Conservation (phyloP, 208 protist species). For the Phytomonas francai region DNA sequence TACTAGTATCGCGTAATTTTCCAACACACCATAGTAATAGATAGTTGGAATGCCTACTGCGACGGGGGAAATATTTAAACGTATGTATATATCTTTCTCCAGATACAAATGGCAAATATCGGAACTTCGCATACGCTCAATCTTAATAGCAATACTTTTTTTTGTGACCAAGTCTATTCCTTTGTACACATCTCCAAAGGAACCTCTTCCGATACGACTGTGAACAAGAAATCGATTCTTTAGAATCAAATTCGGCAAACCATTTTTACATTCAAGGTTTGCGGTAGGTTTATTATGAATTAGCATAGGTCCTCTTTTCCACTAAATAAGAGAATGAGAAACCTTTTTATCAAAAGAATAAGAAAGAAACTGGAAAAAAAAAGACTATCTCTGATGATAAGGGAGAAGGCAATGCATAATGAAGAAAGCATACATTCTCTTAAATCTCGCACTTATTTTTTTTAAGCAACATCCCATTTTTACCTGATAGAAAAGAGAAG, state of each 20-base stretch:
- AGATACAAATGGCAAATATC: conserved; percentile 59
- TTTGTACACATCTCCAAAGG: conserved; percentile 97
- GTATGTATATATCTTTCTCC: conserved; percentile 71
- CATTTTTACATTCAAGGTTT: not conserved
- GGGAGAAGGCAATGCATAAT: conserved; percentile 8
- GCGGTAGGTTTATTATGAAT: not conserved
- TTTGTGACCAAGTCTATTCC: conserved; percentile 55
- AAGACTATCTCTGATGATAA: not conserved
- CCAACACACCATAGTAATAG: conserved; percentile 93
- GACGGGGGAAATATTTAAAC: conserved; percentile 47
- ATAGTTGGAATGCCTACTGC: conserved; percentile 93
- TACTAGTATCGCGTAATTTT: conserved; percentile 98
- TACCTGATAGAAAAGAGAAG: not conserved
- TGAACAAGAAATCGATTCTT: conserved; percentile 89
- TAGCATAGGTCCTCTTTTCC: not conserved
- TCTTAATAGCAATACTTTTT: conserved; percentile 71
- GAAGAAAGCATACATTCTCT: not conserved
- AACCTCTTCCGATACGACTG: conserved; percentile 93
- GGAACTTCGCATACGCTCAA: conserved; percentile 56
- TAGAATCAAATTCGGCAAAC: conserved; percentile 47
- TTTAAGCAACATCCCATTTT: not conserved
- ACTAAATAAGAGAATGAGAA: not conserved
- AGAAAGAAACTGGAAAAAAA: not conserved
- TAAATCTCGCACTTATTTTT: conserved; percentile 2
- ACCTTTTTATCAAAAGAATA: not conserved